These are phyloP conservation scores for Mycena filopes DNA, from an alignment of 768 basidiomycete genomes.

Conservation along the genomic window DNA sequence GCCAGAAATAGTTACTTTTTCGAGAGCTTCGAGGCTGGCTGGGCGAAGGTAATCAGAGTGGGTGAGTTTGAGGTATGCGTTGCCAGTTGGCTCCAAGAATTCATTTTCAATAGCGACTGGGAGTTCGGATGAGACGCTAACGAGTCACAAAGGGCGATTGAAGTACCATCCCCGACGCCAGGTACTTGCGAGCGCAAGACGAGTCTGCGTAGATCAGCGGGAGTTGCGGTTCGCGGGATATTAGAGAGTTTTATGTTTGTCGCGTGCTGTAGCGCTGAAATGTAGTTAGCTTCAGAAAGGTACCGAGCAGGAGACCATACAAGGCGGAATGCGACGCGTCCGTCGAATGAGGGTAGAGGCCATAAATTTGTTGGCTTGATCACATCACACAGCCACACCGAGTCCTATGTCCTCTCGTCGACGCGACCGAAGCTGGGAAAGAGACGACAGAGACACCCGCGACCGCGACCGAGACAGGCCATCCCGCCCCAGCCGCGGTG, in stretches of 20 bases:
- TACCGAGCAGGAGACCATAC: background rate
- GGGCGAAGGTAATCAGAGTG: constrained; percentile 54
- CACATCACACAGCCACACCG: constrained; percentile 13
- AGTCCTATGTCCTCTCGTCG: constrained; percentile 66
- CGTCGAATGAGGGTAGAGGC: constrained; percentile 16
- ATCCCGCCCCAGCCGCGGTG: constrained; percentile 49
- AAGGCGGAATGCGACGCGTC: constrained; percentile 18
- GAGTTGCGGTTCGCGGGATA: constrained; percentile 63
- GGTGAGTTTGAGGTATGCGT: constrained; percentile 66
- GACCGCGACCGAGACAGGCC: constrained; percentile 57
- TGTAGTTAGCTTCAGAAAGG: background rate
- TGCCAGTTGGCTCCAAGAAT: constrained; percentile 68
- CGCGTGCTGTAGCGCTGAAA: constrained; percentile 38
- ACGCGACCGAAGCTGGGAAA: constrained; percentile 75
- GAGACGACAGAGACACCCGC: constrained; percentile 45
- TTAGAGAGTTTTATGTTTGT: constrained; percentile 59
- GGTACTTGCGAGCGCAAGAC: constrained; percentile 53
- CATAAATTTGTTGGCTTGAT: background rate
- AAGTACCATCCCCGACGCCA: constrained; percentile 58
- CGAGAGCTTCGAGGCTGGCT: constrained; percentile 52
- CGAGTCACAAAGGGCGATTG: background rate
- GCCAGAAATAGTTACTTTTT: constrained; percentile 58
- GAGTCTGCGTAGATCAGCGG: constrained; percentile 63
- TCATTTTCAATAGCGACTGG: constrained; percentile 70
- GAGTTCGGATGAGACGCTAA: constrained; percentile 1